Base-by-base conservation (phyloP, 768 basidiomycete species). In the Mrakia frigida region DNA sequence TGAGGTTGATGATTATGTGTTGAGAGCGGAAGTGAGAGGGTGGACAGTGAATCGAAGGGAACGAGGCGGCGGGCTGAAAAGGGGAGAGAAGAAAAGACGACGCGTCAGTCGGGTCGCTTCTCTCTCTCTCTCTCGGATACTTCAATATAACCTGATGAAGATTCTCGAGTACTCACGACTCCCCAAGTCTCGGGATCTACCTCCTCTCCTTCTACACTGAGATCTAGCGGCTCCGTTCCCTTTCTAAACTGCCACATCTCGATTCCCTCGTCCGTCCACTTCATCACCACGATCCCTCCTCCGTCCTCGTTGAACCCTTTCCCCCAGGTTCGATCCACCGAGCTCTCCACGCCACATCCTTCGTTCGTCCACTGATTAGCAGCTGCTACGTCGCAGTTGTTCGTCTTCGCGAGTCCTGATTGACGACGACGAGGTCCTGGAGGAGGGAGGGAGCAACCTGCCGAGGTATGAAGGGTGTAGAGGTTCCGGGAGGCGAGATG, bases 331-430 rank as follows among this genome's bases (percentile, higher is more conserved):
- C 14, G 41, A 21, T 59, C 50, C 9, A 53, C 61, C 23, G 41
- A 21, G 25, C 23, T 16, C 21, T 63, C 41, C 5, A 74, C 73
- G 5, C 73, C 73, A 14, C 73, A 74, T 14, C 73, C 73, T 35
- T 74, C 73, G 61, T 74, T 74, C 35, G 63, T 25, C 73, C 73
- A 74, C 28, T 74, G 73, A 1, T 43, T 28, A 21, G 43, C 25
- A 11, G 73, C 73, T 11, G 67, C 37, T 52, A 74, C 73, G 43
- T 74, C 73, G 65, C 73, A 74, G 31, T 74, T 65, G 61, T 52
- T 67, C 11, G 73, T 74, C 63, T 65, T 74, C 9, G 73, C 33
- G 10, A 23, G 4, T 21, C 73, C 73, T 0, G 41, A 23, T 39
- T 74, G 73, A 25, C 31, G 41, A 6, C 73, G 73, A 59, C 37